Evolutionary conservation across 2,329 filamentous ascomycete genomes (phyloP).

Genomic region (Coleophoma crateriformis): DNA sequence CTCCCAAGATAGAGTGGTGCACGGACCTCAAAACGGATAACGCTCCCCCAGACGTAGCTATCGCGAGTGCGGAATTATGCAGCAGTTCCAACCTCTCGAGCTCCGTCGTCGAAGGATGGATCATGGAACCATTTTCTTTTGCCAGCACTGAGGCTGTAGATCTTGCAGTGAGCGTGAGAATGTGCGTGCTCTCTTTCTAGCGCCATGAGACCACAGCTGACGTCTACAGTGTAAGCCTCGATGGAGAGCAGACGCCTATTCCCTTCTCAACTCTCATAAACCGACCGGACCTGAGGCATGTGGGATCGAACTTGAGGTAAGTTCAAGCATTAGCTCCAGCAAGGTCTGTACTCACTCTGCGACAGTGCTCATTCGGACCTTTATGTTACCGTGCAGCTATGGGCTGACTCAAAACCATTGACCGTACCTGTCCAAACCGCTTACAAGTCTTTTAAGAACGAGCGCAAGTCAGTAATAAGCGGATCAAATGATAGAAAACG

Average conservation of each 20-base stretch:
- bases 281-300: constrained; percentile 74
- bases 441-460: constrained; percentile 82
- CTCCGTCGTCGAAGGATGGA: constrained; percentile 16
- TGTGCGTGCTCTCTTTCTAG: constrained; percentile 34
- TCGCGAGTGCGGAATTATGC: neutral
- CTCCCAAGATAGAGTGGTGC: too few relatives aligned
- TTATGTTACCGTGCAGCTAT: constrained; percentile 88
- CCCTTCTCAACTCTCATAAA: constrained; percentile 74
- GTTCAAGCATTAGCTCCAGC: neutral
- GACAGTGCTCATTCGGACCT: constrained; percentile 75
- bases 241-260: constrained; percentile 71
- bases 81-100: too few relatives aligned
- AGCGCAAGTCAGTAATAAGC: constrained; percentile 44
- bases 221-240: constrained; percentile 60
- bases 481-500: neutral
- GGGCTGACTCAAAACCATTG: constrained; percentile 91
- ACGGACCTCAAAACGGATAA: too few relatives aligned
- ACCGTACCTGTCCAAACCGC: constrained; percentile 88
- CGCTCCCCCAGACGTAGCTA: neutral
- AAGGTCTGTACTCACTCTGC: constrained; percentile 16
- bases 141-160: constrained; percentile 81
- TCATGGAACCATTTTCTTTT: constrained; percentile 95
- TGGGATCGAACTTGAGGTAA: constrained; percentile 78
- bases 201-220: constrained; percentile 10
- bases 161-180: constrained; percentile 63